These are phyloP conservation scores for Rugonectria rugulosa DNA, from an alignment of 2,329 filamentous ascomycete genomes.

Conservation along the genomic window DNA sequence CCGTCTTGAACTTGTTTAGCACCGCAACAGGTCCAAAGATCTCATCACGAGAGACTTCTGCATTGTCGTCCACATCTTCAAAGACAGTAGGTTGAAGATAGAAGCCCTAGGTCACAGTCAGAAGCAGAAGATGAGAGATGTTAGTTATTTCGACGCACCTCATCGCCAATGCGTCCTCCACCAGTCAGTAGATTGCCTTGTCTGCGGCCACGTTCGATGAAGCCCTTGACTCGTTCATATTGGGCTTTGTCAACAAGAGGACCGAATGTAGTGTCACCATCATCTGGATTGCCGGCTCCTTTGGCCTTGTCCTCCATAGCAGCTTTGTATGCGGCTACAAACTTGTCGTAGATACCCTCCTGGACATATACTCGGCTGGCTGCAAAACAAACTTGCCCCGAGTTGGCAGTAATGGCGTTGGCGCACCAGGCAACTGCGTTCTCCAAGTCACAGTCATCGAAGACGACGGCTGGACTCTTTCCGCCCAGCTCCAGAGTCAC, in stretches of 20 bases:
- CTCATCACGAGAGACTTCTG: slow-evolving; percentile 59
- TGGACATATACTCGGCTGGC: slow-evolving; percentile 76
- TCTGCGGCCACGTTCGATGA: slow-evolving; percentile 51
- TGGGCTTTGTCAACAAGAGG: slow-evolving; percentile 59
- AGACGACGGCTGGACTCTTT: slow-evolving; percentile 71
- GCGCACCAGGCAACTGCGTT: slow-evolving; percentile 57
- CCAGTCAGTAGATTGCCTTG: slow-evolving; percentile 50
- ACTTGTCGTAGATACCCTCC: slow-evolving; percentile 62
- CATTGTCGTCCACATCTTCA: slow-evolving; percentile 49
- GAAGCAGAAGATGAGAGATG: too few relatives aligned
- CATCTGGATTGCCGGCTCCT: slow-evolving; percentile 67
- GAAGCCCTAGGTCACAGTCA: slow-evolving; percentile 42
- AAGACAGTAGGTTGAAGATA: slow-evolving; percentile 58
- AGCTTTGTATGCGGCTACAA: slow-evolving; percentile 65
- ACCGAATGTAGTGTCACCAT: slow-evolving; percentile 65
- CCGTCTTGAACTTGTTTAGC: slow-evolving; percentile 62
- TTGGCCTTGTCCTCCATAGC: slow-evolving; percentile 65
- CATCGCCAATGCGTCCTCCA: slow-evolving; percentile 48
- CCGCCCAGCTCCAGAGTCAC: slow-evolving; percentile 78
- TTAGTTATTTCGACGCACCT: slow-evolving; percentile 32
- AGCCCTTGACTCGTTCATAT: slow-evolving; percentile 53
- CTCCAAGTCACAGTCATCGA: slow-evolving; percentile 70
- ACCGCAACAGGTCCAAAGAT: slow-evolving; percentile 66
- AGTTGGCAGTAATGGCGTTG: slow-evolving; percentile 69
- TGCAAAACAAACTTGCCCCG: slow-evolving; percentile 79